These are phyloP conservation scores for Backusella australiensis DNA, from an alignment of 192 early-diverging fungal genomes.

Conservation along the genomic window DNA sequence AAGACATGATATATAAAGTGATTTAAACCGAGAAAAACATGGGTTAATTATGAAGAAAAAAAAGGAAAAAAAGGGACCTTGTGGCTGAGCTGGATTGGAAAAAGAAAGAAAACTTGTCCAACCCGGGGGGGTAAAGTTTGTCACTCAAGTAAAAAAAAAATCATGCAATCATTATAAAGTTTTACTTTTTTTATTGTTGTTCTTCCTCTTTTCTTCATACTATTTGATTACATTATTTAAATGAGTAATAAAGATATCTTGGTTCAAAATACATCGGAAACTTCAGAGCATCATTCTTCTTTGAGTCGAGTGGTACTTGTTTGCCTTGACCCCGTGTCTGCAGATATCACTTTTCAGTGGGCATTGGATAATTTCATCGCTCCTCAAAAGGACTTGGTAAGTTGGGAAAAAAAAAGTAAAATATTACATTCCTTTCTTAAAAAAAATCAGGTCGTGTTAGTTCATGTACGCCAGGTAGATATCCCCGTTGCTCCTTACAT, in stretches of 20 bases:
- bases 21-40: background rate
- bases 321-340: constrained; percentile 25
- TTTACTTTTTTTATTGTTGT: background rate
- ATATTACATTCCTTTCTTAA: background rate
- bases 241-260: background rate
- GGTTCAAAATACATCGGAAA: background rate
- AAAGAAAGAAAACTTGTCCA: background rate
- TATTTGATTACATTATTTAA: background rate
- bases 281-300: background rate
- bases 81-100: background rate
- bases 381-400: constrained; percentile 27
- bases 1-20: background rate
- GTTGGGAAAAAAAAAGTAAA: background rate
- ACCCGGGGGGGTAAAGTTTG: background rate
- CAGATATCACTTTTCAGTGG: constrained; percentile 26
- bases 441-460: constrained; percentile 15
- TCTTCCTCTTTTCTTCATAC: background rate
- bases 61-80: background rate
- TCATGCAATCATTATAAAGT: constrained; percentile 3
- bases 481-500: constrained; percentile 27
- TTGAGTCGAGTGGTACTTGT: constrained; percentile 22
- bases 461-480: constrained; percentile 30
- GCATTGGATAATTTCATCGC: constrained; percentile 27
- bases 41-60: background rate
- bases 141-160: background rate